Base-by-base conservation (phyloP, 345 rosid genomes). In the Punica granatum region DNA sequence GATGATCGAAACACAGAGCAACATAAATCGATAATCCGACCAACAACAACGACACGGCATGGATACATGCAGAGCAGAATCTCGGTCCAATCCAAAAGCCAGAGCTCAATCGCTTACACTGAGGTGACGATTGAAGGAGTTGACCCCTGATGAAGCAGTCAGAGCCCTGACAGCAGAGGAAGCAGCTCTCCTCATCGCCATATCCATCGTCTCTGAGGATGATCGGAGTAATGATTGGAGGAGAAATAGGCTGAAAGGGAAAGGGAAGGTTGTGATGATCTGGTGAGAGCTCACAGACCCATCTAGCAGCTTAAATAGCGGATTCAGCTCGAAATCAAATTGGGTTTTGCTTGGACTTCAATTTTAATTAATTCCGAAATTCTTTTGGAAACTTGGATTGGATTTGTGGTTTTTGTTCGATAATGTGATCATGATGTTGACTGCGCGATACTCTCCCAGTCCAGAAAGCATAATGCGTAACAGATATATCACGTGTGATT, bases 111-210 rank as follows among this genome's bases (percentile, higher is more conserved):
- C 26, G 34, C 86, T 86, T 83, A 92, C 98, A 65, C 82, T 85
- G 71, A 85, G 80, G n/a, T 77, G 79, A 43, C 92, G 80, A 2
- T 80, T 56, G 65, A 80, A 64, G 65, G 61, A 56, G 61, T 30
- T 56, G 12, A 26, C 34, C 28, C 53, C 43, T 0, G 85, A 60
- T 0, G 92, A 63, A 14, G 84, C 71, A 51, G 35, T 14, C 56
- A 41, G 30, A 30, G 61, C 26, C 67, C 60, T 16, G 88, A 79
- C 13, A 78, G 86, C 90, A 37, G 91, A 76, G 41, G 70, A 61
- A 41, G 83, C 82, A 60, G 77, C 81, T 34, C 85, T 77, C 74
- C 83, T 79, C 92, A 82, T 84, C 28, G 90, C 86, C 90, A 85
- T 81, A 51, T 49, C 74, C n/a, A 2, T 54, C 60, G 60, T 54